Percentiles rank a stretch among this genome's conserved stretches.
These are phyloP conservation scores for Bretschneidera sinensis DNA, from an alignment of 345 rosid genomes.

Conservation along the genomic window DNA sequence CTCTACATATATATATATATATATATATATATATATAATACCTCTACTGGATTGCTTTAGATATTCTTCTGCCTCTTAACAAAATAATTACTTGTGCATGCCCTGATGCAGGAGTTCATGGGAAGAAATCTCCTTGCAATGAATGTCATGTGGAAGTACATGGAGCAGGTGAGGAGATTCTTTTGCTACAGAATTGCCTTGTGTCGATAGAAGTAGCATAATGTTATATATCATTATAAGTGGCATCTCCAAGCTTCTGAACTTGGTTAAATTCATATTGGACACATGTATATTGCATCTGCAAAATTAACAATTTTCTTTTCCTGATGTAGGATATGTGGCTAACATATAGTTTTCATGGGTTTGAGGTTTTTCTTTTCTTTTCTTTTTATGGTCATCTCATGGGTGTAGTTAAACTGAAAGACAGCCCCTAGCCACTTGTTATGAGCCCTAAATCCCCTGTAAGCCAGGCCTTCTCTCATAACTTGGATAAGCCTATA, in stretches of 20 bases:
- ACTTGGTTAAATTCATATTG: not conserved
- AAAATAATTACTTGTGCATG: not conserved
- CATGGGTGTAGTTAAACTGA: too few species aligned
- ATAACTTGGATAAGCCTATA: too few species aligned
- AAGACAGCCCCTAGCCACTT: too few species aligned
- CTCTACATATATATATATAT: too few species aligned
- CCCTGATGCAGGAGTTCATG: constrained; percentile 81
- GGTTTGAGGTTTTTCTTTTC: not conserved
- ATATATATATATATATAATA: too few species aligned
- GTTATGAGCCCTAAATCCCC: too few species aligned
- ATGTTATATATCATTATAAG: not conserved
- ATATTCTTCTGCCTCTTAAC: constrained; percentile 3
- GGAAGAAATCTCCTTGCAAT: constrained; percentile 90
- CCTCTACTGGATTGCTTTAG: not conserved
- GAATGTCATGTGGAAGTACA: constrained; percentile 99
- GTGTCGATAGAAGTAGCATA: not conserved
- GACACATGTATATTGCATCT: not conserved
- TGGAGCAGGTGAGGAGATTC: constrained; percentile 65
- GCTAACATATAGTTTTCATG: not conserved
- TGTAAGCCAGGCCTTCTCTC: too few species aligned
- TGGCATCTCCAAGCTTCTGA: not conserved
- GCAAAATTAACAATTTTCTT: not conserved
- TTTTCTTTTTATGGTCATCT: too few species aligned
- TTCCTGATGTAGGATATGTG: not conserved
- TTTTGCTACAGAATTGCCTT: not conserved